Conservation (phyloP, 768 basidiomycete genomes). For the Mycena haematopus region DNA sequence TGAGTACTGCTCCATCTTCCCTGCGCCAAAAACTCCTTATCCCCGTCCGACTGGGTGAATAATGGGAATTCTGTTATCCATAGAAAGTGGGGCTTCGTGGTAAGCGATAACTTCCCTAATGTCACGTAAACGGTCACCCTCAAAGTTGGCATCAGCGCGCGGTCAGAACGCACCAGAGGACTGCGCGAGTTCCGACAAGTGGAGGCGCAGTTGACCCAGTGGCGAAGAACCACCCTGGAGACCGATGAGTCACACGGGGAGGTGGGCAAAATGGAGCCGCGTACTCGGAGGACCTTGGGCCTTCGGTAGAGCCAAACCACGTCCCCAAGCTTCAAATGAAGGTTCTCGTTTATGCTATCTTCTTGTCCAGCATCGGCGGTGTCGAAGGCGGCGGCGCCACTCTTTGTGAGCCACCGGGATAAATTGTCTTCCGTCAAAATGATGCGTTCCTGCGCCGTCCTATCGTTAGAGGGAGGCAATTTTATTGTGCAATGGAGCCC, state of each 20-base stretch:
- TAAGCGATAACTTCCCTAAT: constrained; percentile 62
- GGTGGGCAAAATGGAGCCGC: constrained; percentile 28
- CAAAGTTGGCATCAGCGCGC: constrained; percentile 15
- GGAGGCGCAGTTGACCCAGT: constrained; percentile 73
- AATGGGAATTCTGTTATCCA: constrained; percentile 98
- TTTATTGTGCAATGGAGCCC: constrained; percentile 28
- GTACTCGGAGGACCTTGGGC: constrained; percentile 57
- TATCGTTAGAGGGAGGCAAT: constrained; percentile 28
- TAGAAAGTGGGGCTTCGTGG: constrained; percentile 77
- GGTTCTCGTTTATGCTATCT: constrained; percentile 45
- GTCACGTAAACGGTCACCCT: constrained; percentile 23
- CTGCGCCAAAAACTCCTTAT: constrained; percentile 85
- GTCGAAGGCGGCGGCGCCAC: constrained; percentile 35
- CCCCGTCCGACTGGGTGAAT: constrained; percentile 83
- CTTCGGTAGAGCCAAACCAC: constrained; percentile 65
- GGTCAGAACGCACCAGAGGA: constrained; percentile 52
- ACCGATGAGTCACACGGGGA: constrained; percentile 31
- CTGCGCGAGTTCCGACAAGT: constrained; percentile 71
- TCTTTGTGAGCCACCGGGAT: constrained; percentile 53
- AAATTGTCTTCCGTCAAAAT: constrained; percentile 53
- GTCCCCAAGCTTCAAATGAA: constrained; percentile 57
- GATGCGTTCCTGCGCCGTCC: constrained; percentile 52
- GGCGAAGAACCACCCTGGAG: constrained; percentile 85
- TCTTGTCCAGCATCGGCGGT: constrained; percentile 34
- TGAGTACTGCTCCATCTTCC: constrained; percentile 94